phyloP scores from a whole-genome alignment of 2,329 filamentous ascomycete species.

The Fusarium sp. region DNA sequence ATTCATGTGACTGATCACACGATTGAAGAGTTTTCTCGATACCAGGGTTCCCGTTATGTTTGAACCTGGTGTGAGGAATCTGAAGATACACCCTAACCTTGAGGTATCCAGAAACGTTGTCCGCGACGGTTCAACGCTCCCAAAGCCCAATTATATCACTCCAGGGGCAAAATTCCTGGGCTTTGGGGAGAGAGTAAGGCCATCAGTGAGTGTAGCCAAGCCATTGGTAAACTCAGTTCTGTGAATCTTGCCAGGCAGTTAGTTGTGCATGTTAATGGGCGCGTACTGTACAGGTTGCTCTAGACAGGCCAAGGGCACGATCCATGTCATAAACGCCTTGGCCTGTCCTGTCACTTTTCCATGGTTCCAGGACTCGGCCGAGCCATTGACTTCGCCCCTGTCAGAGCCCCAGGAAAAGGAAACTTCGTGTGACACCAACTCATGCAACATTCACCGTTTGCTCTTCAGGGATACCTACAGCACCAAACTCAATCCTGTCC shows the following conservation, averaged over 20 bases:
- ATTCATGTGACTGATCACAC: background rate
- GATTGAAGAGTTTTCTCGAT: background rate
- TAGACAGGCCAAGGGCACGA: background rate
- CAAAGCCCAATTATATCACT: background rate
- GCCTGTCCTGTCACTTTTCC: background rate
- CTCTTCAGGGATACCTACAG: background rate
- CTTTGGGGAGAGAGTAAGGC: background rate
- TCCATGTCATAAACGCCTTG: background rate
- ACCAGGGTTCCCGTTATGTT: background rate
- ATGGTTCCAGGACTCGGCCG: conserved; percentile 20
- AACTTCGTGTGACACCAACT: conserved; percentile 10
- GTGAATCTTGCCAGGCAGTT: background rate
- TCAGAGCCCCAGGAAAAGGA: background rate
- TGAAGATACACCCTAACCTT: background rate
- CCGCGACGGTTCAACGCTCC: background rate
- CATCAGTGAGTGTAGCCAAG: background rate
- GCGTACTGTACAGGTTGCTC: background rate
- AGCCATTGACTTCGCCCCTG: background rate
- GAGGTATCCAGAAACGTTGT: background rate
- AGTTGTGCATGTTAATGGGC: background rate
- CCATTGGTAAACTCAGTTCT: background rate
- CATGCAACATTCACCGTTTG: conserved; percentile 17
- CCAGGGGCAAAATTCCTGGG: background rate
- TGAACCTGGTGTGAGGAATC: too few relatives aligned
- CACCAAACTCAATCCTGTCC: background rate